phyloP scores from a whole-genome alignment of 106 monocot species.

The Gastrodia elata region DNA sequence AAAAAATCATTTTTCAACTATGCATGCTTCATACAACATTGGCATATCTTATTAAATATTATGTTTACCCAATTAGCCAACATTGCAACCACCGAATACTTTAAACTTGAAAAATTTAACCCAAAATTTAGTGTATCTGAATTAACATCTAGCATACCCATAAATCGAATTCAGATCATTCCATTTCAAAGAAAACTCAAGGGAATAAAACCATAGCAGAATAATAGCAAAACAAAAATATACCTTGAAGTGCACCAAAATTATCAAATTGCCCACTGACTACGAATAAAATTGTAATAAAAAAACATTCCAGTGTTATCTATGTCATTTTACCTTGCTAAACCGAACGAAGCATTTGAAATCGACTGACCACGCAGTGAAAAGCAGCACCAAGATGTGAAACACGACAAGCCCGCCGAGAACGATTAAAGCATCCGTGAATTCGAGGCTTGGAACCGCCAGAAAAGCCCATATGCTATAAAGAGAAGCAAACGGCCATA shows the following conservation, averaged over 20 bases:
- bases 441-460: slow-evolving; percentile 59
- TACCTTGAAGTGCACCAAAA: neutral
- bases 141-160: too few species aligned
- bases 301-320: neutral
- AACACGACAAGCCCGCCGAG: slow-evolving; percentile 51
- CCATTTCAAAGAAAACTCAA: too few species aligned
- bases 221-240: too few species aligned
- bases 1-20: too few species aligned
- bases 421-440: slow-evolving; percentile 68
- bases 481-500: slow-evolving; percentile 82
- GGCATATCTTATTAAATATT: too few species aligned
- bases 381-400: slow-evolving; percentile 79
- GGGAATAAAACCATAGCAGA: too few species aligned
- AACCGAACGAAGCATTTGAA: slow-evolving; percentile 82
- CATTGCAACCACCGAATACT: too few species aligned
- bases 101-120: too few species aligned
- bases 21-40: too few species aligned
- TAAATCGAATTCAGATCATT: too few species aligned
- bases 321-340: slow-evolving; percentile 42
- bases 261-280: neutral
- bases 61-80: too few species aligned
- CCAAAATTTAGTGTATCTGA: too few species aligned
- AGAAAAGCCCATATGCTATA: slow-evolving; percentile 58
- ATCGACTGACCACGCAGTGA: slow-evolving; percentile 90
- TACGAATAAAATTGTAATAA: neutral